Evolutionary conservation across 2,329 filamentous ascomycete species (phyloP).

Genomic region (Ophiocordyceps camponoti-rufipedis): DNA sequence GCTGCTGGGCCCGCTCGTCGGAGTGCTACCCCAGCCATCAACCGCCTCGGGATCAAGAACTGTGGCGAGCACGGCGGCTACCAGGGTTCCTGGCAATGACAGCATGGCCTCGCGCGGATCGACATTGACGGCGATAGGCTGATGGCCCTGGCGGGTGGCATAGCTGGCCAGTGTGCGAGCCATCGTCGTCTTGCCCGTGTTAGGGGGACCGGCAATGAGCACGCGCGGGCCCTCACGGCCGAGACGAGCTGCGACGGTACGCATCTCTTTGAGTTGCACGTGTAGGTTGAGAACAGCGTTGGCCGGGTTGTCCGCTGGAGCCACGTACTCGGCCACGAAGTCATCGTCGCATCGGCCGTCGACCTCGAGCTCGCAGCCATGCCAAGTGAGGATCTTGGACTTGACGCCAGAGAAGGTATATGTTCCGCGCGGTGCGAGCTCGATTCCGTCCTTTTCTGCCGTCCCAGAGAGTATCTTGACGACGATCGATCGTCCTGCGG

Average conservation of each 20-base stretch:
- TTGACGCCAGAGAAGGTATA: slow-evolving; percentile 73
- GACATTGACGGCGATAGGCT: slow-evolving; percentile 69
- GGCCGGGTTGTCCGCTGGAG: slow-evolving; percentile 65
- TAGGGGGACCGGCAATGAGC: slow-evolving; percentile 60
- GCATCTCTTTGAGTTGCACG: slow-evolving; percentile 60
- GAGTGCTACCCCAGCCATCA: slow-evolving; percentile 76
- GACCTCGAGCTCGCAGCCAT: slow-evolving; percentile 74
- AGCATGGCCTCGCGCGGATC: slow-evolving; percentile 69
- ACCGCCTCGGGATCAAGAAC: slow-evolving; percentile 67
- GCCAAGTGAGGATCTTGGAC: slow-evolving; percentile 80
- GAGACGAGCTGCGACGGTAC: slow-evolving; percentile 37
- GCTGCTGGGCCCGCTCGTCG: slow-evolving; percentile 74
- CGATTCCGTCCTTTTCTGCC: slow-evolving; percentile 87
- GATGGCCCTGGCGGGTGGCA: slow-evolving; percentile 52
- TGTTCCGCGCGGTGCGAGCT: slow-evolving; percentile 62
- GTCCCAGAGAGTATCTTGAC: slow-evolving; percentile 58
- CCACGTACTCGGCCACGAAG: slow-evolving; percentile 40
- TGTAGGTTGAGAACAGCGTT: slow-evolving; percentile 71
- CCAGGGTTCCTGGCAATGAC: slow-evolving; percentile 63
- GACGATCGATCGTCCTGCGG: slow-evolving; percentile 23
- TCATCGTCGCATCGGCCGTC: slow-evolving; percentile 38
- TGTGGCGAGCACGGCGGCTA: slow-evolving; percentile 70
- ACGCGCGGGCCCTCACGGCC: slow-evolving; percentile 54
- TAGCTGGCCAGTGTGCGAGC: slow-evolving; percentile 63
- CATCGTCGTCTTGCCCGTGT: slow-evolving; percentile 69